These are phyloP conservation scores for Pichia sorboxylosa DNA, from an alignment of 1,139 yeast genomes.

Conservation along the genomic window DNA sequence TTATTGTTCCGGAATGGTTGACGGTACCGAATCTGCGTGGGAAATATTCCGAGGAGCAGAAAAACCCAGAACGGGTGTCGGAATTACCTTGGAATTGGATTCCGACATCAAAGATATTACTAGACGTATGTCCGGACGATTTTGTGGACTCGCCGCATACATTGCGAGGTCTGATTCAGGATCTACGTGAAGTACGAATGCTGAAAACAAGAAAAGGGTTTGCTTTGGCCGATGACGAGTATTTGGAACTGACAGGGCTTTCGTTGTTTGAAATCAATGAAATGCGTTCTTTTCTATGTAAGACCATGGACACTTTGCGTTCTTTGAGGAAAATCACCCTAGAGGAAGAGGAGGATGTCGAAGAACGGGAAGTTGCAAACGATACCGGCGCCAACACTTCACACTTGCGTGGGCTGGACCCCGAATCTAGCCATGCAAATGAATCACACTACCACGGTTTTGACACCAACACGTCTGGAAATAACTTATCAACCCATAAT, in stretches of 20 bases:
- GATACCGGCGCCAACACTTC: background rate
- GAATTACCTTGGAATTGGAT: conserved; percentile 82
- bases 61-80: conserved; percentile 48
- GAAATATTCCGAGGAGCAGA: conserved; percentile 58
- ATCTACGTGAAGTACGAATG: conserved; percentile 70
- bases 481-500: background rate
- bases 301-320: conserved; percentile 64
- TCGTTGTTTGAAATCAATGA: conserved; percentile 82
- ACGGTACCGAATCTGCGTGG: conserved; percentile 41
- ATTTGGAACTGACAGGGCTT: conserved; percentile 72
- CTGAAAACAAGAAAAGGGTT: conserved; percentile 77
- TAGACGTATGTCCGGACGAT: conserved; percentile 66
- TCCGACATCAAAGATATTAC: conserved; percentile 58
- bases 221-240: conserved; percentile 65
- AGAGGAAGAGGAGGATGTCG: conserved; percentile 15
- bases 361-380: background rate
- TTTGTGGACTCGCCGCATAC: conserved; percentile 53
- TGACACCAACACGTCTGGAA: conserved; percentile 1
- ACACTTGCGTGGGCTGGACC: background rate
- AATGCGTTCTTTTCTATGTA: conserved; percentile 66
- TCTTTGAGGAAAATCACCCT: conserved; percentile 14
- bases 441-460: background rate
- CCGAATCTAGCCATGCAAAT: background rate
- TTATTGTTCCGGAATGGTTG: conserved; percentile 87
- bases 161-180: conserved; percentile 63